Evolutionary conservation across 1,284 basidiomycete species (phyloP), one percentile per base, ranked within the genome.

Genomic region (Fomitopsis pinicola): DNA sequence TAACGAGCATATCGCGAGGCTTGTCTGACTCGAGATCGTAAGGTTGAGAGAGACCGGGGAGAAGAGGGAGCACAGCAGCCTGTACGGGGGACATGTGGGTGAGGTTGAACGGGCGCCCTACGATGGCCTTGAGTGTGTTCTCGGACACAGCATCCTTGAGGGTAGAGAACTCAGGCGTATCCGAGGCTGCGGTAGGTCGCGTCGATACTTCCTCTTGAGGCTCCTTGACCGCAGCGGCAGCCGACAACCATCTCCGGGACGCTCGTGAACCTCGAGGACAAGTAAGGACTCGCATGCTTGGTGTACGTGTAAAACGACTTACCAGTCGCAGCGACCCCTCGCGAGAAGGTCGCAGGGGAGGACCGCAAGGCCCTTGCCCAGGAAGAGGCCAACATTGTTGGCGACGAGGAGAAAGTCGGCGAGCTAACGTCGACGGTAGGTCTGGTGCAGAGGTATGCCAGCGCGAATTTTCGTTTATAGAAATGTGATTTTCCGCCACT

Each of bases 61-160:
- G 78, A 44, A 87, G 78, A 65, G 75, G 87, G 2, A 96, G 80
- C 6, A 98, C 94, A 57, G 86, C 82, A 22, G 86, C 82, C 75
- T 98, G 97, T 0, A 98, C 95, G 12, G 87, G 76, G 2, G 91
- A 90, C 94, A 98, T 95, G 57, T 81, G 77, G 14, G 75, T 80
- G 64, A 94, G 85, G 26, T 82, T 78, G 81, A 95, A 92, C 0
- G 94, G 94, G 42, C 76, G 78, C 54, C 76, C 71, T 0, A 82
- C 88, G 60, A 95, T 80, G 7, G 92, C 88, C 63, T 82, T 80
- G 38, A 92, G 76, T 0, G 88, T 86, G 6, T 78, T 70, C 19
- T 71, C 63, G 56, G 76, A 72, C 62, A 88, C 66, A 19, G 70
- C 69, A 28, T 73, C 77, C 64, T 79, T 72, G 28, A 88, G 72